Conservation (phyloP, 2,329 filamentous ascomycete genomes). For the Cercospora beticola region DNA sequence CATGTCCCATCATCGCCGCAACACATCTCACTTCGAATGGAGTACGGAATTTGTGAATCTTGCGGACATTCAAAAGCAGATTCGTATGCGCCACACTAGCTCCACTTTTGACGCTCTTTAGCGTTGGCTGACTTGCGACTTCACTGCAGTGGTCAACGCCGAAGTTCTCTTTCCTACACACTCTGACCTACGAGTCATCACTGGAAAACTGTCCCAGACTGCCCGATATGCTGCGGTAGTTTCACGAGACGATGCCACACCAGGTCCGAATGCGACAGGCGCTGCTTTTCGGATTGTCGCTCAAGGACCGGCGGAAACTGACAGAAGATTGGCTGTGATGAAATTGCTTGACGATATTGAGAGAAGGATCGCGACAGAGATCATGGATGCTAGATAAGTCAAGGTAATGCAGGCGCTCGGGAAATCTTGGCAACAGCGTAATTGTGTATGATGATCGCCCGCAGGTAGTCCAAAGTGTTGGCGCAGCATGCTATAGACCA, state of each 20-base stretch:
- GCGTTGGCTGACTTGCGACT: conserved; percentile 11
- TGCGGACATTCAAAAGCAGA: conserved; percentile 14
- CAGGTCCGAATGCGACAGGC: conserved; percentile 16
- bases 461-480: no score
- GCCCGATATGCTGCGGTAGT: conserved; percentile 23
- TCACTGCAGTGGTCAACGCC: conserved; percentile 25
- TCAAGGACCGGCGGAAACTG: conserved; percentile 21
- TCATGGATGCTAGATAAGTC: conserved; percentile 23
- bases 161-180: conserved; percentile 27
- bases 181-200: conserved; percentile 26
- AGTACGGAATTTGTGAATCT: conserved; percentile 17
- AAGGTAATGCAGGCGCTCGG: no score
- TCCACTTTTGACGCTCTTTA: not conserved
- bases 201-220: conserved; percentile 19
- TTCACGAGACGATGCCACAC: conserved; percentile 21
- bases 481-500: no score
- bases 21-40: conserved; percentile 11
- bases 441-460: no score
- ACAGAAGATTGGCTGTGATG: conserved; percentile 25
- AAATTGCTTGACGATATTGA: conserved; percentile 29
- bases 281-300: conserved; percentile 26
- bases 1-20: conserved; percentile 10
- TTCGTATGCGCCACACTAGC: conserved; percentile 21
- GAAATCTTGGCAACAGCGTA: no score
- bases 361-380: conserved; percentile 26